Conservation (phyloP, 2,329 filamentous ascomycete genomes). For the Aspergillus tamarii region DNA sequence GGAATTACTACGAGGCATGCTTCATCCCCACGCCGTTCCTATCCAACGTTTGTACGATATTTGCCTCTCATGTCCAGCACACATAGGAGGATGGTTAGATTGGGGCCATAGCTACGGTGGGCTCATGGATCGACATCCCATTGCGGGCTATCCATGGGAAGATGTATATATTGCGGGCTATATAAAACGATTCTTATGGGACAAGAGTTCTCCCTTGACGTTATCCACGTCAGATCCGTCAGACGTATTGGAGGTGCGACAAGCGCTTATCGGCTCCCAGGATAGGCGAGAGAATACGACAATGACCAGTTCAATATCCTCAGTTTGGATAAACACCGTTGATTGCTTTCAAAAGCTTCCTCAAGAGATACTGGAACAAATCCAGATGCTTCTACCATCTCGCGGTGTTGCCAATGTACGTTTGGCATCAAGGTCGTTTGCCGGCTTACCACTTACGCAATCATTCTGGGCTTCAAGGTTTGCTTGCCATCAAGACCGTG, state of each 20-base stretch:
- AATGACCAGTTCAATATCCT: neutral
- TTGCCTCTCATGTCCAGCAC: conserved; percentile 21
- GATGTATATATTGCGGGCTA: conserved; percentile 14
- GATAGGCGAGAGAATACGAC: neutral
- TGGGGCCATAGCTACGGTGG: conserved; percentile 25
- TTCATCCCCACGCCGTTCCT: conserved; percentile 18
- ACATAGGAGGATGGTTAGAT: conserved; percentile 14
- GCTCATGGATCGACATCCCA: conserved; percentile 12
- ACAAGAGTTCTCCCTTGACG: conserved; percentile 12
- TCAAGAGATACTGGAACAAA: conserved; percentile 23
- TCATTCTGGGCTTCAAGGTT: conserved; percentile 28
- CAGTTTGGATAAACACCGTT: neutral
- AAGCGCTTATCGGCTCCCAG: neutral
- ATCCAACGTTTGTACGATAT: conserved; percentile 25
- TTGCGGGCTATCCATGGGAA: conserved; percentile 18
- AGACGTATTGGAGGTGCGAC: neutral
- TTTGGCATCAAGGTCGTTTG: conserved; percentile 24
- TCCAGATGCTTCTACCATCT: conserved; percentile 18
- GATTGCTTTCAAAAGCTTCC: conserved; percentile 23
- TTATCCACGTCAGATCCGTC: neutral
- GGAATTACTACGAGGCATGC: conserved; percentile 18
- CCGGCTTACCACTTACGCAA: conserved; percentile 21
- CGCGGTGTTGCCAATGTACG: conserved; percentile 18
- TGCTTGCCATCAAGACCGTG: conserved; percentile 17
- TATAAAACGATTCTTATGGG: conserved; percentile 5